Percentiles rank a stretch among this genome's conserved stretches.
phyloP scores from a whole-genome alignment of 1,284 basidiomycete genomes.

The Anthracocystis walkeri region DNA sequence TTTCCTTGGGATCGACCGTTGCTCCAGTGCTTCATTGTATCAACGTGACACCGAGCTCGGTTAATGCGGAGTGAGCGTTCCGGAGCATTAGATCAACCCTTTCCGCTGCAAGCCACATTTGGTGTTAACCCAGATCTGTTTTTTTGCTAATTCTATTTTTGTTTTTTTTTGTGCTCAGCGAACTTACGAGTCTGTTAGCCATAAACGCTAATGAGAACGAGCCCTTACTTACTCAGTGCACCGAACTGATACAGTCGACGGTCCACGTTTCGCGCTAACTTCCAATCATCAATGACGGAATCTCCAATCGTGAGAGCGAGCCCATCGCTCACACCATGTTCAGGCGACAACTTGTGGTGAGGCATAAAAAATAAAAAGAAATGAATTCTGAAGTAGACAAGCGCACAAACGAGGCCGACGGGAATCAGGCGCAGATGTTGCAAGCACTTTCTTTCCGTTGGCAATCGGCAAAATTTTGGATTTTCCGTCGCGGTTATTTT shows the following conservation, averaged over 20 bases:
- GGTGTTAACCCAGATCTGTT: slow-evolving; percentile 8
- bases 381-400: too few species aligned
- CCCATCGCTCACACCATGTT: too few species aligned
- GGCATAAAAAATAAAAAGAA: too few species aligned
- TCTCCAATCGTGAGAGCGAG: too few species aligned
- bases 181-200: background rate
- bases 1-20: background rate
- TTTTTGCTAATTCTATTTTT: background rate
- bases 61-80: background rate
- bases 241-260: too few species aligned
- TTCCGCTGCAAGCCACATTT: slow-evolving; percentile 34
- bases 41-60: background rate
- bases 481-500: background rate
- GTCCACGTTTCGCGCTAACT: too few species aligned
- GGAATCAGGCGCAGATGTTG: too few species aligned
- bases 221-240: background rate
- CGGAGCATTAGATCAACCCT: background rate
- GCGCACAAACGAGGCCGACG: too few species aligned
- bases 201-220: background rate
- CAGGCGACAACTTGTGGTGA: too few species aligned
- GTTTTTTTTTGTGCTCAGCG: background rate
- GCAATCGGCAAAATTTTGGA: background rate
- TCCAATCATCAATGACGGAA: too few species aligned
- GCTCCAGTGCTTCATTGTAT: background rate
- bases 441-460: background rate